Evolutionary conservation across 805 yeast genomes (phyloP).

Genomic region (Metschnikowia reukaufii): DNA sequence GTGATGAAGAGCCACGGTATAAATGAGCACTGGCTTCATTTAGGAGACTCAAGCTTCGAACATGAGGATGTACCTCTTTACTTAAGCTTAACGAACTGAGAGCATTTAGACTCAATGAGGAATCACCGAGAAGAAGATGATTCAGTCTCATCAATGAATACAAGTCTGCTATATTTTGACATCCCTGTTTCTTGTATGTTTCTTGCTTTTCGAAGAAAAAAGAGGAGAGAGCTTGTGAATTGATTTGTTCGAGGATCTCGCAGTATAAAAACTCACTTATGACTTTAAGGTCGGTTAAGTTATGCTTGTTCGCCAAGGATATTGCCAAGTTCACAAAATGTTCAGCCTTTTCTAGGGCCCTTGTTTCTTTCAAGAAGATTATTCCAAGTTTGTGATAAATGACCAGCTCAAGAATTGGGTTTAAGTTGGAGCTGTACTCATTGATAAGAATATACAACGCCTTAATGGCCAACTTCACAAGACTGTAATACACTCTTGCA

Average conservation of each 20-base stretch:
- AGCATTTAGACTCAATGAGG: conserved; percentile 25
- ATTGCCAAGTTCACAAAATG: conserved; percentile 35
- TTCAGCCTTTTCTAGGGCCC: conserved; percentile 41
- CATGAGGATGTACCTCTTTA: conserved; percentile 8
- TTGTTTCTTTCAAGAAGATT: conserved; percentile 43
- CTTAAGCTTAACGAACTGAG: conserved; percentile 17
- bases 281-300: conserved; percentile 23
- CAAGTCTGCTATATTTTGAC: conserved; percentile 23
- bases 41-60: conserved; percentile 26
- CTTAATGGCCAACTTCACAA: conserved; percentile 17
- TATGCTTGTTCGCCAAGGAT: conserved; percentile 28
- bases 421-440: conserved; percentile 29
- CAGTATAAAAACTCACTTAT: conserved; percentile 37
- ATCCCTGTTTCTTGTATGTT: conserved; percentile 11
- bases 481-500: conserved; percentile 12
- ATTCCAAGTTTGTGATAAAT: conserved; percentile 38
- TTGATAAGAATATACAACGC: conserved; percentile 23
- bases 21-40: conserved; percentile 32
- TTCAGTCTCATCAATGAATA: conserved; percentile 33
- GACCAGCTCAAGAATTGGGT: conserved; percentile 32
- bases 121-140: conserved; percentile 28
- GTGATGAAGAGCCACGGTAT: conserved; percentile 27
- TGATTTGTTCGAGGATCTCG: conserved; percentile 32
- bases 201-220: conserved; percentile 9
- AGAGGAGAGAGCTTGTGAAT: conserved; percentile 7